Evolutionary conservation across 352 stramenopile genomes (phyloP).

Genomic region (Globisporangium sylvaticum): DNA sequence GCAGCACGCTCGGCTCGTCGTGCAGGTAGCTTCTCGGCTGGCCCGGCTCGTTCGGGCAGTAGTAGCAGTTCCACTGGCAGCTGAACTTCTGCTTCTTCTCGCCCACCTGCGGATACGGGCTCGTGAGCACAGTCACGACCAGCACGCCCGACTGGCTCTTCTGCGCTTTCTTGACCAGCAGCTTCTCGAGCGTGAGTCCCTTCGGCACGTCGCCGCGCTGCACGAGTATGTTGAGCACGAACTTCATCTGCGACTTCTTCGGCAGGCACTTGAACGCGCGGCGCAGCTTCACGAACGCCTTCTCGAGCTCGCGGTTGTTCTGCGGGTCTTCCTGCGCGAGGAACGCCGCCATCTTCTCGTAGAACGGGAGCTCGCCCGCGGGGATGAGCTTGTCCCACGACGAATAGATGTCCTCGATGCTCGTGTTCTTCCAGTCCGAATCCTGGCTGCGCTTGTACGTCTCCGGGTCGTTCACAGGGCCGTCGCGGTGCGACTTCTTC

Average conservation of each 20-base stretch:
- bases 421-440: slow-evolving; percentile 75
- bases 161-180: slow-evolving; percentile 88
- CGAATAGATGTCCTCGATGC: slow-evolving; percentile 86
- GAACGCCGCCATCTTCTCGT: slow-evolving; percentile 79
- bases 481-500: slow-evolving; percentile 18
- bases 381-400: slow-evolving; percentile 83
- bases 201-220: slow-evolving; percentile 47
- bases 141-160: slow-evolving; percentile 90
- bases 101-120: slow-evolving; percentile 79
- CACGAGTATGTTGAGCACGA: slow-evolving; percentile 74
- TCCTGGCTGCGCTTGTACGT: slow-evolving; percentile 87
- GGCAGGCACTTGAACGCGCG: slow-evolving; percentile 87
- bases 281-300: slow-evolving; percentile 78
- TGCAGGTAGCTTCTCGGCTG: slow-evolving; percentile 92
- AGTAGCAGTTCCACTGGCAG: slow-evolving; percentile 95
- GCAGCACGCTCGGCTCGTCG: slow-evolving; percentile 90
- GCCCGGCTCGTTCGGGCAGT: slow-evolving; percentile 91
- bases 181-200: slow-evolving; percentile 58
- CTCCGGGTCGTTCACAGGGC: slow-evolving; percentile 71
- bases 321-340: slow-evolving; percentile 70
- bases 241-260: slow-evolving; percentile 91
- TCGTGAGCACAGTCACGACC: slow-evolving; percentile 91
- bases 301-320: slow-evolving; percentile 78
- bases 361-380: slow-evolving; percentile 56
- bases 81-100: slow-evolving; percentile 85